Conservation (phyloP, 2,329 filamentous ascomycete species). For the Trichoderma afroharzianum region DNA sequence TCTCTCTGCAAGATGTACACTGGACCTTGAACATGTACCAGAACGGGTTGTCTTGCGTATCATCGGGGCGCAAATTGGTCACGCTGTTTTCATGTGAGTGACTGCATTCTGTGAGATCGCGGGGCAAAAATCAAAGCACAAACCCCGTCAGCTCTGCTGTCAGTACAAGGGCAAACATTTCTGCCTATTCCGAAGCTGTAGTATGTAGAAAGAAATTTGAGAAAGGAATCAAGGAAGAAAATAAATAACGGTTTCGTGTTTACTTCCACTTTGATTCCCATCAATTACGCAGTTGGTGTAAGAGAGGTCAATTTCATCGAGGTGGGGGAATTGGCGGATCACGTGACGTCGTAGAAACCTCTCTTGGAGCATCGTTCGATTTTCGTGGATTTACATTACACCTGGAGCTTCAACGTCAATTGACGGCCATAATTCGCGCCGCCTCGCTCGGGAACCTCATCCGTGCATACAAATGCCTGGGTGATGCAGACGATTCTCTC, state of each 20-base stretch:
- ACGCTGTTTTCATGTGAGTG: slow-evolving; percentile 55
- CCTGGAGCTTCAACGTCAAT: slow-evolving; percentile 6
- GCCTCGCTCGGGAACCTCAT: neutral
- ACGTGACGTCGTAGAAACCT: slow-evolving; percentile 13
- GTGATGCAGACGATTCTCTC: slow-evolving; percentile 68
- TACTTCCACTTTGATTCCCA: neutral
- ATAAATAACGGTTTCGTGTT: neutral
- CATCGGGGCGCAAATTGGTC: slow-evolving; percentile 80
- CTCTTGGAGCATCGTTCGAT: slow-evolving; percentile 13
- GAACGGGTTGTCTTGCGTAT: slow-evolving; percentile 78
- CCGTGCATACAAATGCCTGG: slow-evolving; percentile 25
- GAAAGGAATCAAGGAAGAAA: neutral
- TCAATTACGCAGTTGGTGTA: neutral
- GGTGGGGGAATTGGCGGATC: slow-evolving; percentile 2
- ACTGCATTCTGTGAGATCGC: neutral
- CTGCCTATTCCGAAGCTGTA: slow-evolving; percentile 14
- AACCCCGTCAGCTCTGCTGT: slow-evolving; percentile 70
- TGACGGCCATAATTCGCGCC: neutral
- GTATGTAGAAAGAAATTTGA: neutral
- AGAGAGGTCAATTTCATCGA: neutral
- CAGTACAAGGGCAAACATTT: slow-evolving; percentile 63
- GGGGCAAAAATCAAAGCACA: slow-evolving; percentile 23
- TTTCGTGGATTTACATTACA: neutral
- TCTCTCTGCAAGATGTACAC: slow-evolving; percentile 95
- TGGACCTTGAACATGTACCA: slow-evolving; percentile 98